Base-by-base conservation (phyloP, 139 green algal genomes). In the Ettlia oleoabundans region DNA sequence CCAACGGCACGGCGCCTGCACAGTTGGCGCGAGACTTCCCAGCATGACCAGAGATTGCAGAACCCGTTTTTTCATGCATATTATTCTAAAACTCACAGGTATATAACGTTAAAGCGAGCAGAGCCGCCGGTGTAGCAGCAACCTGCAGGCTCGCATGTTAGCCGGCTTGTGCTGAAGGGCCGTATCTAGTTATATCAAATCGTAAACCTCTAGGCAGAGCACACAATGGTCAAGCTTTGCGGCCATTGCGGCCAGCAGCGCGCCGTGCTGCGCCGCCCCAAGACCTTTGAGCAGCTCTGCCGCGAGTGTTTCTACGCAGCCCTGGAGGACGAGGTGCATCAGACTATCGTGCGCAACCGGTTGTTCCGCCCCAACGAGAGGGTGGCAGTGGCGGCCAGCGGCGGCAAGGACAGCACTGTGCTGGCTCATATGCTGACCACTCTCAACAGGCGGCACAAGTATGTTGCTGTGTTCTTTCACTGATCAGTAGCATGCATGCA, bases 351-450 rank as follows among this genome's bases (percentile, higher is more conserved):
- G 0, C 47, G 42, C 10, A 90, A 91, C 58, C 72, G 75, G 0
- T 88, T 99, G 37, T 99, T 99, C 85, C 86, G 82, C 15, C 61
- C 70, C 1, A 97, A 96, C 3, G 94, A 99, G 64, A 82, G 90
- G 7, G 93, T 99, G 3, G 96, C 96, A 0, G 81, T 99, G 32
- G 96, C 86, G 3, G 96, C 97, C 2, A 98, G 94, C 8, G 94
- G 93, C 32, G 95, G 95, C 75, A 98, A 98, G 86, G 96, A 99
- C 85, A 99, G 95, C 0, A 99, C 96, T 1, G 96, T 99, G 72
- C 90, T 99, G 28, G 96, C 96, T 0, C 93, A 99, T 81, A 86
- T 99, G n/a, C 42, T 99, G 28, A 96, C 92, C 0, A 85, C 91
- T 18, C 91, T 99, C 1, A 99, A 99, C 86, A 42, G 82, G 21